Base-by-base conservation (phyloP, 2,329 filamentous ascomycete species). In the Apiospora saccharicola region DNA sequence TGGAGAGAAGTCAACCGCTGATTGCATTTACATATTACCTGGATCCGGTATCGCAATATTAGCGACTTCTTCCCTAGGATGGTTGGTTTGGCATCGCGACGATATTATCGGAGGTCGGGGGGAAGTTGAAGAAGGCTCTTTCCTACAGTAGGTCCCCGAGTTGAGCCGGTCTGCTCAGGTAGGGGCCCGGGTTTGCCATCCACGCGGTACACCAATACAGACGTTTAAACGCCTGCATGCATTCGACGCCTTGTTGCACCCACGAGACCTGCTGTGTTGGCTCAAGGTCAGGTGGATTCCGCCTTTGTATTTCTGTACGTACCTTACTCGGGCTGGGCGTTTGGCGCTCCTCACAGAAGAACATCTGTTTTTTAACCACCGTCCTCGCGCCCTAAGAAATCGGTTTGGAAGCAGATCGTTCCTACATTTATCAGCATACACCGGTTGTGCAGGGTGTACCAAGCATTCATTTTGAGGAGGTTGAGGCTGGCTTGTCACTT, bases 251-350 rank as follows among this genome's bases (percentile, higher is more conserved):
- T 8, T 49, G n/a, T 22, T 22, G 46, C 22, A 49, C n/a, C 30
- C 30, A 61, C 30, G 30, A 37, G 53, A 30, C 53, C 53, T 49
- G 46, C 46, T 49, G 46, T 37, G 53, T 61, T 61, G 46, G 46
- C 8, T 61, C 37, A 41, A 41, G n/a, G n/a, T n/a, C n/a, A 16
- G 30, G 53, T 37, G 53, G 53, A 30, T 37, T 61, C 53, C 22
- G 6, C 30, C 53, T 22, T 61, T 61, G 53, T 61, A 34, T 61
- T 7, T 22, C 8, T 34, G 51, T 16, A 57, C 51, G 13, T 57
- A 26, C 26, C 24, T 57, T 30, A 13, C 24, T 19, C 1, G 51
- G 24, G 26, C 14, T 61, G 26, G 26, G 53, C 53, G 26, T 61
- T 61, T 61, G 16, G 53, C 53, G 53, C 24, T 53, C 24, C 24